These are phyloP conservation scores for Peronospora farinosa DNA, from an alignment of 352 stramenopile genomes.

Conservation along the genomic window DNA sequence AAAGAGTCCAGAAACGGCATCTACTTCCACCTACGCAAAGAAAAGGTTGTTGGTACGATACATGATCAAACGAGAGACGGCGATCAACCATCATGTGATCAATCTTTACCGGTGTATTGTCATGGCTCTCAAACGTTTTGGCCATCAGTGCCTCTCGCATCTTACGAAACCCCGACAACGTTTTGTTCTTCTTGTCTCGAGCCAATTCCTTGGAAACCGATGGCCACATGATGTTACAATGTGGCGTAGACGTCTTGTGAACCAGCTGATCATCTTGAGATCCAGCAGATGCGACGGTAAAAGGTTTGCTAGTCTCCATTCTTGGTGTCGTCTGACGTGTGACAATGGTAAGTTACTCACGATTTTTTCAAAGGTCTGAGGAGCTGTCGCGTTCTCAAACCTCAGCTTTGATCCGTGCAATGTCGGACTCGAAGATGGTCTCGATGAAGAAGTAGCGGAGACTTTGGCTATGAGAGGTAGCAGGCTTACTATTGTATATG, in stretches of 20 bases:
- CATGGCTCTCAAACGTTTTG: constrained; percentile 39
- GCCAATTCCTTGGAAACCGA: constrained; percentile 1
- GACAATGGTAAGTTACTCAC: constrained; percentile 11
- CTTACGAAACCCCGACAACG: constrained; percentile 41
- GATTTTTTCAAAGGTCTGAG: not conserved
- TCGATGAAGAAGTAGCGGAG: not conserved
- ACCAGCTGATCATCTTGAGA: constrained; percentile 3
- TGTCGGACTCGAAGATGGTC: not conserved
- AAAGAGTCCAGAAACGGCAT: constrained; percentile 36
- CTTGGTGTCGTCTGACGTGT: not conserved
- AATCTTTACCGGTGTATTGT: constrained; percentile 37
- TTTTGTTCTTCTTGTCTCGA: constrained; percentile 8
- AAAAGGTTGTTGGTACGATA: not conserved
- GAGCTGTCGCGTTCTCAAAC: not conserved
- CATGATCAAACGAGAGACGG: not conserved
- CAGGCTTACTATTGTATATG: constrained; percentile 33
- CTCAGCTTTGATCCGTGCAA: not conserved
- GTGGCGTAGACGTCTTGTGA: constrained; percentile 9
- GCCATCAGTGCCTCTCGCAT: constrained; percentile 52
- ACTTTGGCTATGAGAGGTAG: not conserved
- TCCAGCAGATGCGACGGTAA: constrained; percentile 16
- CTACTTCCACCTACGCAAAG: constrained; percentile 20
- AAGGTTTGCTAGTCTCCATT: constrained; percentile 19
- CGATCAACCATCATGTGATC: not conserved
- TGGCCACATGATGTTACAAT: constrained; percentile 7